Conservation (phyloP, 768 basidiomycete genomes). For the Panaeolus cyanescens region DNA sequence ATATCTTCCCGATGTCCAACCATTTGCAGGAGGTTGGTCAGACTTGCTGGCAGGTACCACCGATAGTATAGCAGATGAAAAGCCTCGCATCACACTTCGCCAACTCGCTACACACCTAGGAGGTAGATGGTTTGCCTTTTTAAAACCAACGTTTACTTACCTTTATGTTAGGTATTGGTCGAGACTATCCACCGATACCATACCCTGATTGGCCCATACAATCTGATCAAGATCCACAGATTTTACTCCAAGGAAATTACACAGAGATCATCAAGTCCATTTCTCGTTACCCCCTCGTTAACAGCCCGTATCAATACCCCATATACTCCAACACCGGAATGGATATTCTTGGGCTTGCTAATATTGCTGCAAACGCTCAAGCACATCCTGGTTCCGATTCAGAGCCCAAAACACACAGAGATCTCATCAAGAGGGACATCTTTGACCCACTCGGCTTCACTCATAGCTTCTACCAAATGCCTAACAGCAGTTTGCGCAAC, state of each 20-base stretch:
- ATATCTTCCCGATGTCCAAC: conserved; percentile 40
- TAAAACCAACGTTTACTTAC: neutral
- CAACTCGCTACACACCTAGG: conserved; percentile 43
- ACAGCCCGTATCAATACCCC: conserved; percentile 47
- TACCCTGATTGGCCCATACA: conserved; percentile 42
- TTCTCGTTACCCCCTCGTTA: conserved; percentile 37
- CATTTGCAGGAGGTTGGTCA: conserved; percentile 36
- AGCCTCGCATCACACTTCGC: conserved; percentile 37
- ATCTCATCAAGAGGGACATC: conserved; percentile 49
- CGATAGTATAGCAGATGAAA: conserved; percentile 2
- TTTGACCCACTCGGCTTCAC: conserved; percentile 48
- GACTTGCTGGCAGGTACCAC: conserved; percentile 23
- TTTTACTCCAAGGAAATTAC: conserved; percentile 24
- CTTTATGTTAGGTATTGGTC: conserved; percentile 29
- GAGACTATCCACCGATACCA: conserved; percentile 34
- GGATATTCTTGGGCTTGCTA: conserved; percentile 66
- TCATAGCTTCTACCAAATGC: conserved; percentile 43
- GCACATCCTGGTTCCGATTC: conserved; percentile 23
- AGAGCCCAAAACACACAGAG: conserved; percentile 37
- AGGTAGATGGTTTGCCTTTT: conserved; percentile 21
- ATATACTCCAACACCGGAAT: conserved; percentile 83
- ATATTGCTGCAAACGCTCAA: conserved; percentile 56
- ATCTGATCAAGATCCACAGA: conserved; percentile 18
- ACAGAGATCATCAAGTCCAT: conserved; percentile 36
- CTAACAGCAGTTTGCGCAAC: conserved; percentile 28